Conservation (phyloP, 1,139 yeast species). For the Taiozyma sp. region DNA sequence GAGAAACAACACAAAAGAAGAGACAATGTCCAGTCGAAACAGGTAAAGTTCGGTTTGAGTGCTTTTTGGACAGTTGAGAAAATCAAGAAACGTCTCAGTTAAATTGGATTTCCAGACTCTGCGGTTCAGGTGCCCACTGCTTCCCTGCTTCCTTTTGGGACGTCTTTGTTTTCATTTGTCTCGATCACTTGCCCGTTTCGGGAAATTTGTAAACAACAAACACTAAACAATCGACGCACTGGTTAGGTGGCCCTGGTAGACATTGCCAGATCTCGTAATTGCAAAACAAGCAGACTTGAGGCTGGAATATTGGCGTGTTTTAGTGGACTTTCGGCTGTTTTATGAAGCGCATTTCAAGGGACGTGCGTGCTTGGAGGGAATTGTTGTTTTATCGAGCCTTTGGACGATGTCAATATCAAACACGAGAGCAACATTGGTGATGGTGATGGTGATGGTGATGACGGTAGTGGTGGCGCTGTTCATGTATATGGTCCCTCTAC, state of each 20-base stretch:
- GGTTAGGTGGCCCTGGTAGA: neutral
- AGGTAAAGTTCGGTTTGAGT: neutral
- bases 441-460: too few relatives aligned
- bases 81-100: slow-evolving; percentile 3
- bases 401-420: too few relatives aligned
- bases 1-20: slow-evolving; percentile 1
- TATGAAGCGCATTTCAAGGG: too few relatives aligned
- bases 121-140: neutral
- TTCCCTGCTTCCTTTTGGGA: neutral
- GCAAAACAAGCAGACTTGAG: neutral
- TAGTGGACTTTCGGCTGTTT: too few relatives aligned
- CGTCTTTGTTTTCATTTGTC: slow-evolving; percentile 13
- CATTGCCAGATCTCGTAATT: neutral
- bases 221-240: neutral
- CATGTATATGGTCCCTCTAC: too few relatives aligned
- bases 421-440: too few relatives aligned
- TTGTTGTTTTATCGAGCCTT: too few relatives aligned
- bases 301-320: too few relatives aligned
- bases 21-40: neutral
- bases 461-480: too few relatives aligned
- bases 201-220: neutral
- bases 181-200: slow-evolving; percentile 2
- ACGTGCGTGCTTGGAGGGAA: too few relatives aligned
- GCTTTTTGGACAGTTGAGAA: neutral
- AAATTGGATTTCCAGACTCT: neutral